phyloP scores from a whole-genome alignment of 192 early-diverging fungal genomes.

The Backusella circina region DNA sequence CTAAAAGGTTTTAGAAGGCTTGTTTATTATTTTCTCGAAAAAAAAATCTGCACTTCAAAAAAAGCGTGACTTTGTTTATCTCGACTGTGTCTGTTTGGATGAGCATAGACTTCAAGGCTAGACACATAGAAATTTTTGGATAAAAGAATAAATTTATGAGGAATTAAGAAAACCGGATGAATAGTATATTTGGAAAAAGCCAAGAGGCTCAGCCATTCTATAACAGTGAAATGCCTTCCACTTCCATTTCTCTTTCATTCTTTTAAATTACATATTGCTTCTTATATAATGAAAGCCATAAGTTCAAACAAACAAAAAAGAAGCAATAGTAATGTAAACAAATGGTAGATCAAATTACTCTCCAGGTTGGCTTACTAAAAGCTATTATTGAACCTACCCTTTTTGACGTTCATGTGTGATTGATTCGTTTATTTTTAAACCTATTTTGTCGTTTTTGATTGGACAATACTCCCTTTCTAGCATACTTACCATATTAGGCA shows the following conservation, averaged over 20 bases:
- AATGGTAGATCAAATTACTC: not conserved
- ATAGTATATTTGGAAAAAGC: not conserved
- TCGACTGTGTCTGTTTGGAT: not conserved
- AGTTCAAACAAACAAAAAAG: not conserved
- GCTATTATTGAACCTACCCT: not conserved
- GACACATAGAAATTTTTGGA: not conserved
- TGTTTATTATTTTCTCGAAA: constrained; percentile 4
- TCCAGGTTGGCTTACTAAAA: not conserved
- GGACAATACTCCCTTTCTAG: not conserved
- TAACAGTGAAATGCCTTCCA: not conserved
- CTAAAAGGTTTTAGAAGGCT: constrained; percentile 1
- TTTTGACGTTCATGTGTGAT: not conserved
- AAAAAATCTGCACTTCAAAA: not conserved
- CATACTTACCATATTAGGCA: not conserved
- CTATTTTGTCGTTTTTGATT: not conserved
- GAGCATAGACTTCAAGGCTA: not conserved
- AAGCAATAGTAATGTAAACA: not conserved
- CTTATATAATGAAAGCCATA: not conserved
- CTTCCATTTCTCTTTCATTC: not conserved
- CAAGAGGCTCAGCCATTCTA: not conserved
- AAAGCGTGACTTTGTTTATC: not conserved
- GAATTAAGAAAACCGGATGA: not conserved
- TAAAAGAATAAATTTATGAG: not conserved
- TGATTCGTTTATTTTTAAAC: not conserved
- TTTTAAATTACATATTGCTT: not conserved